Evolutionary conservation across 2,329 filamentous ascomycete species (phyloP).

Genomic region (Penicillium olsonii): DNA sequence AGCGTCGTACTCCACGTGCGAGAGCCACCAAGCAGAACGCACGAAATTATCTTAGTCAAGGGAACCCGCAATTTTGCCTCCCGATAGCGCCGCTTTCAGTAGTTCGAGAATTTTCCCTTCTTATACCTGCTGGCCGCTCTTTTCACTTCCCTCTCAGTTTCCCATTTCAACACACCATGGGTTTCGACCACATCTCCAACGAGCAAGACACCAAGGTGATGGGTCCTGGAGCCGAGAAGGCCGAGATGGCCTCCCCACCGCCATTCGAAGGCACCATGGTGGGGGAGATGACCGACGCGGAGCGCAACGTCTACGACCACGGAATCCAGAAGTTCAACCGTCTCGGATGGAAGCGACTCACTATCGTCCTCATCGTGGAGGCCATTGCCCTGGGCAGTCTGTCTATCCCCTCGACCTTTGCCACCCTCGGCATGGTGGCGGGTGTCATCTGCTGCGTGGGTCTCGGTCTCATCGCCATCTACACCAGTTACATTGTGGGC

Average conservation of each 20-base stretch:
- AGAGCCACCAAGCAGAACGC: slow-evolving; percentile 11
- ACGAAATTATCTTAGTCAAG: slow-evolving; percentile 14
- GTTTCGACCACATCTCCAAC: slow-evolving; percentile 20
- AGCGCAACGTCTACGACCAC: slow-evolving; percentile 12
- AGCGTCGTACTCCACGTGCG: slow-evolving; percentile 27
- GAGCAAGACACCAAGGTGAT: slow-evolving; percentile 17
- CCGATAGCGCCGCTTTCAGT: slow-evolving; percentile 20
- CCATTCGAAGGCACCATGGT: slow-evolving; percentile 13
- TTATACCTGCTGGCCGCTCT: slow-evolving; percentile 10
- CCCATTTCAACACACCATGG: slow-evolving; percentile 15
- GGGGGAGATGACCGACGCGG: slow-evolving; percentile 15
- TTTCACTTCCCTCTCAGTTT: not conserved
- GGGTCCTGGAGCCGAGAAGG: slow-evolving; percentile 17
- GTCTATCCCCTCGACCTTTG: slow-evolving; percentile 47
- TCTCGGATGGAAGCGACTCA: slow-evolving; percentile 53
- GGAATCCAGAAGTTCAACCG: slow-evolving; percentile 17
- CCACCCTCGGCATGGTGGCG: slow-evolving; percentile 46
- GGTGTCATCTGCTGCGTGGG: slow-evolving; percentile 47
- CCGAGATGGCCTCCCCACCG: slow-evolving; percentile 14
- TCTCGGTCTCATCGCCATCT: slow-evolving; percentile 39
- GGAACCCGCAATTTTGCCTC: slow-evolving; percentile 14
- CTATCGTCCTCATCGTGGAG: slow-evolving; percentile 51
- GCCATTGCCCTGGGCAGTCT: slow-evolving; percentile 50
- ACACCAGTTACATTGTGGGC: slow-evolving; percentile 44
- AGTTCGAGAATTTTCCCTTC: slow-evolving; percentile 3